Base-by-base conservation (phyloP, 208 protist genomes). In the Crithidia sp. region DNA sequence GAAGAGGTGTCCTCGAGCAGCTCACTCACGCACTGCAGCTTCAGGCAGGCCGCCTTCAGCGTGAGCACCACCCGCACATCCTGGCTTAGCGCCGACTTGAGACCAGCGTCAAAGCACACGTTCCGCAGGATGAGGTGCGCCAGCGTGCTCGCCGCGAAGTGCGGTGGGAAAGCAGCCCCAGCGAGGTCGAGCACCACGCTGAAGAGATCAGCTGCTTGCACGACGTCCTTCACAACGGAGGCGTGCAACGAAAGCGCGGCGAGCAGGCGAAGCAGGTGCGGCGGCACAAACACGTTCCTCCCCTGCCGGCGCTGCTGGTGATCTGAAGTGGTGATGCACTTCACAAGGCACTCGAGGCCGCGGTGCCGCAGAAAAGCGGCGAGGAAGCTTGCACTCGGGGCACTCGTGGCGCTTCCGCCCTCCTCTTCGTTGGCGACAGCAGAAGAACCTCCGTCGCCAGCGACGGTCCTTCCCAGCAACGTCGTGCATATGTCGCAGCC, bases 81-180 rank as follows among this genome's bases (percentile, higher is more conserved):
- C 63, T 94, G 89, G 57, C 89, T 94, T 14, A 96, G 49, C 17
- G 82, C 50, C 50, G 81, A 71, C 76, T 96, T 96, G 9, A 94
- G 58, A 5, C 66, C 43, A 0, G 73, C 59, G 44, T 81, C 67
- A 74, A 93, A 96, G 76, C 88, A 94, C 40, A 94, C 54, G 60
- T 96, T 94, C 14, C 92, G 92, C 19, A 96, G 55, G 0, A 69
- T 72, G 12, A 96, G 77, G 43, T 94, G 67, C 8, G 92, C 81
- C 16, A 96, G 69, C 19, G 87, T 89, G 37, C 84, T 80, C 8
- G 62, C 56, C 19, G 19, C 39, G 9, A 44, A 66, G 36, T 53
- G 56, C 19, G 69, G 45, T 36, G 50, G 14, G 17, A 52, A 72
- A 4, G 68, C 68, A 12, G 74, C 67, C 13, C 70, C 80, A 9